These are phyloP conservation scores for Stephanodiscus triporus DNA, from an alignment of 108 stramenopile species.

Conservation along the genomic window DNA sequence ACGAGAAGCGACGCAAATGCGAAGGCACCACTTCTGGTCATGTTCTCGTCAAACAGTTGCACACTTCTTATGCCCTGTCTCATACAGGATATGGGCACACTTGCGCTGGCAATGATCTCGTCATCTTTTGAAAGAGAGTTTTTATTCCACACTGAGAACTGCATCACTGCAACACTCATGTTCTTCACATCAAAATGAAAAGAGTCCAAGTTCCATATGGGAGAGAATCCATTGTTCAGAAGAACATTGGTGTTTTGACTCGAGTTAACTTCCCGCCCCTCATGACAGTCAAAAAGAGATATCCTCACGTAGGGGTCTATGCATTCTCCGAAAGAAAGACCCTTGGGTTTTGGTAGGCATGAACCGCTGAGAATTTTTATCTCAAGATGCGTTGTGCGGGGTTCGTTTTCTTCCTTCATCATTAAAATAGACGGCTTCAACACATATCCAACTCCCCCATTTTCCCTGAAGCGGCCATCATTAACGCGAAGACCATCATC, in stretches of 20 bases:
- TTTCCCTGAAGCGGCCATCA: conserved; percentile 89
- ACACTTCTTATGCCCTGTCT: conserved; percentile 84
- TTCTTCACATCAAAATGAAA: conserved; percentile 62
- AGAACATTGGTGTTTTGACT: conserved; percentile 52
- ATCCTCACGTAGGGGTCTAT: conserved; percentile 85
- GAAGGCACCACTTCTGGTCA: conserved; percentile 79
- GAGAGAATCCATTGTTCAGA: conserved; percentile 78
- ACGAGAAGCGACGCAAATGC: conserved; percentile 84
- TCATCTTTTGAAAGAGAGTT: conserved; percentile 66
- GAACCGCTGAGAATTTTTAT: conserved; percentile 71
- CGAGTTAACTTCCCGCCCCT: conserved; percentile 45
- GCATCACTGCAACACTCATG: conserved; percentile 75
- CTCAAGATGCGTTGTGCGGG: conserved; percentile 48
- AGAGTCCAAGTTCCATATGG: conserved; percentile 63
- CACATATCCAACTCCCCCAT: conserved; percentile 91
- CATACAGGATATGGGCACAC: conserved; percentile 84
- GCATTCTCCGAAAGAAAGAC: conserved; percentile 68
- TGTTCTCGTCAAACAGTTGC: conserved; percentile 76
- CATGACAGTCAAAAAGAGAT: conserved; percentile 73
- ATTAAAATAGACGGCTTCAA: conserved; percentile 78
- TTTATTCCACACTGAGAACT: conserved; percentile 67
- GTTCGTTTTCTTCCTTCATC: conserved; percentile 43
- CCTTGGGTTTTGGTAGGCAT: conserved; percentile 84
- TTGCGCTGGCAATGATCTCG: conserved; percentile 70
- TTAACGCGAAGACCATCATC: conserved; percentile 80